phyloP scores from a whole-genome alignment of 169 alveolate species.

The Plasmodium vivax region DNA sequence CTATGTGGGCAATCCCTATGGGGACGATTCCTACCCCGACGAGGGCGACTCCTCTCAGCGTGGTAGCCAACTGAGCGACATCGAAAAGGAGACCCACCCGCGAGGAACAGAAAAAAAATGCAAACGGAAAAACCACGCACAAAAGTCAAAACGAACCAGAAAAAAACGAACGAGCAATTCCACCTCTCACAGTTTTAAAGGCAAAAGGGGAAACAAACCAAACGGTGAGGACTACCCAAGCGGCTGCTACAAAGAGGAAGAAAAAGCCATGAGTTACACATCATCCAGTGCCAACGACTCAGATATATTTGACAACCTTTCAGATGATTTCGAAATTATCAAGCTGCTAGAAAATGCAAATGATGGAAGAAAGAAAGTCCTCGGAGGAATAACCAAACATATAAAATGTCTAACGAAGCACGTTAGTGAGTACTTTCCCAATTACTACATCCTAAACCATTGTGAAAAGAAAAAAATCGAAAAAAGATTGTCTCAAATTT shows the following conservation, averaged over 20 bases:
- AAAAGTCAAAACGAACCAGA: not conserved
- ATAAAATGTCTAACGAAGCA: constrained; percentile 69
- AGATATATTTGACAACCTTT: constrained; percentile 52
- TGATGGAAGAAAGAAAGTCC: not conserved
- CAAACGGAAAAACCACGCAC: not conserved
- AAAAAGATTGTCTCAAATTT: constrained; percentile 58
- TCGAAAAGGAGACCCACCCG: not conserved
- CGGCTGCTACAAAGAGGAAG: not conserved
- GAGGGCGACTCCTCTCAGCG: not conserved
- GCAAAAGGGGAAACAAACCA: not conserved
- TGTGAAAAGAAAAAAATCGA: constrained; percentile 23
- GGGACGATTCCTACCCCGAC: not conserved
- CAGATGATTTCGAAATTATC: constrained; percentile 75
- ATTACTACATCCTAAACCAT: constrained; percentile 43
- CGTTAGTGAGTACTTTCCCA: constrained; percentile 70
- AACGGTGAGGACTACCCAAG: constrained; percentile 3
- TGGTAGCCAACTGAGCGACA: not conserved
- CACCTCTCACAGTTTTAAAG: not conserved
- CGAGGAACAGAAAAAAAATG: not conserved
- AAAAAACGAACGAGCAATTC: not conserved
- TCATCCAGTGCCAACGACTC: constrained; percentile 60
- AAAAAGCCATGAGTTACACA: constrained; percentile 6
- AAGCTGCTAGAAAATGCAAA: constrained; percentile 49
- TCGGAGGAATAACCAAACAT: constrained; percentile 71
- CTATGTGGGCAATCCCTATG: not conserved